Evolutionary conservation across 208 protist species (phyloP).

Genomic region (Crithidia thermophila): DNA sequence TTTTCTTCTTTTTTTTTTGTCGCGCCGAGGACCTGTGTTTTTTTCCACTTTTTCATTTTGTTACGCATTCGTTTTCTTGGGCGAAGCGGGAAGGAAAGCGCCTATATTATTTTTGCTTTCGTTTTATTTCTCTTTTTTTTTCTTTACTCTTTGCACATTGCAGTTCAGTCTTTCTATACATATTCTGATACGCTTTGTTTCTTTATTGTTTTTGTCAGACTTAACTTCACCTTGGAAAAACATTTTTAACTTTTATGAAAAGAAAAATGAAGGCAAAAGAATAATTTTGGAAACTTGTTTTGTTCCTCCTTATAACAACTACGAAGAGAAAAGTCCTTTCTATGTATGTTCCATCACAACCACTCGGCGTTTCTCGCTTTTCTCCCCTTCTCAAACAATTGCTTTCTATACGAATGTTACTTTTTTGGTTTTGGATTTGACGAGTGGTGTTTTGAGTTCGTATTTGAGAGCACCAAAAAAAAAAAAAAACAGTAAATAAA

Average conservation of each 20-base stretch:
- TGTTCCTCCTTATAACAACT: background rate
- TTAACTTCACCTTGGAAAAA: too few relatives aligned
- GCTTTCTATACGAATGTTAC: background rate
- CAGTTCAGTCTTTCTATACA: too few relatives aligned
- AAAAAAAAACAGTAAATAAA: background rate
- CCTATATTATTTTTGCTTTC: too few relatives aligned
- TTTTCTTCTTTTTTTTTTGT: conserved; percentile 7
- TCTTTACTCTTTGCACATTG: too few relatives aligned
- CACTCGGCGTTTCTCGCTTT: background rate
- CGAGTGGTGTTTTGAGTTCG: background rate
- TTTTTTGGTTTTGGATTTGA: background rate
- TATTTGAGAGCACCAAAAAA: background rate
- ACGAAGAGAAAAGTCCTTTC: background rate
- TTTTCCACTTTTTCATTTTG: background rate
- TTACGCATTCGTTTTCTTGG: background rate
- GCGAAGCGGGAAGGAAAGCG: too few relatives aligned
- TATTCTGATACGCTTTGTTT: too few relatives aligned
- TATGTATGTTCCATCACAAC: background rate
- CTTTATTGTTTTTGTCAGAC: too few relatives aligned
- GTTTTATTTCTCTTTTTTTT: too few relatives aligned
- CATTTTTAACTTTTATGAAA: background rate
- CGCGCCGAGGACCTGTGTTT: background rate
- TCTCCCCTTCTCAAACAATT: background rate
- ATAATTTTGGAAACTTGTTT: background rate
- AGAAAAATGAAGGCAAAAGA: background rate